Percentiles rank a stretch among this genome's conserved stretches.
phyloP scores from a whole-genome alignment of 176 grass and related monocot genomes.

The Hyparrhenia diplandra region DNA sequence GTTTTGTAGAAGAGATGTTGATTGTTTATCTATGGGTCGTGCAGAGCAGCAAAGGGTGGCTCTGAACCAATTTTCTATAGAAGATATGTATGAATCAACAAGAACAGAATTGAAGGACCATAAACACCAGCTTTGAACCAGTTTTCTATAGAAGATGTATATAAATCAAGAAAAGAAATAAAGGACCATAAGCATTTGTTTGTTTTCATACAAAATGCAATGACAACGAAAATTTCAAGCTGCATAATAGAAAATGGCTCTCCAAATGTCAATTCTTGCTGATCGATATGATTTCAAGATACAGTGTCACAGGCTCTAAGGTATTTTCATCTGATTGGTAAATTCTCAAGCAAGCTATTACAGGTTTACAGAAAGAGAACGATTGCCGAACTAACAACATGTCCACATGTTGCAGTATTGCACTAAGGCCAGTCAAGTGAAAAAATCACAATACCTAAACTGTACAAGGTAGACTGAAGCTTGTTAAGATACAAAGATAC shows the following conservation, averaged over 20 bases:
- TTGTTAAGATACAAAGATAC: slow-evolving; percentile 8
- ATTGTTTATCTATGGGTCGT: neutral
- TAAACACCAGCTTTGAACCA: neutral
- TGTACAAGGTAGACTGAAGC: slow-evolving; percentile 35
- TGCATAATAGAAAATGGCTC: neutral
- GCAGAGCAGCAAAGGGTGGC: neutral
- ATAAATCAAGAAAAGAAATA: too few relatives aligned
- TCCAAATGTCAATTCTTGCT: slow-evolving; percentile 8
- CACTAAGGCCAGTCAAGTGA: neutral
- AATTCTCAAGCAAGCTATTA: slow-evolving; percentile 4
- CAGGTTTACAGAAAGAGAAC: neutral
- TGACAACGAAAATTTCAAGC: neutral
- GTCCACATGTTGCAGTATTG: neutral
- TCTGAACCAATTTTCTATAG: neutral
- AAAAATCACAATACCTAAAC: slow-evolving; percentile 11
- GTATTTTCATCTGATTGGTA: neutral
- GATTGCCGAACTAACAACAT: neutral
- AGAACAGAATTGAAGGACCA: neutral
- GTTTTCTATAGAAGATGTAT: neutral
- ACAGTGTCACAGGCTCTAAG: neutral
- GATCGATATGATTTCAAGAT: neutral
- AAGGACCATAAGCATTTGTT: neutral
- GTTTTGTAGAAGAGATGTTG: neutral
- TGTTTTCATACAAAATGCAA: neutral
- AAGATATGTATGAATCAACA: neutral